Base-by-base conservation (phyloP, 306 rosid species). In the Cucurbita moschata region DNA sequence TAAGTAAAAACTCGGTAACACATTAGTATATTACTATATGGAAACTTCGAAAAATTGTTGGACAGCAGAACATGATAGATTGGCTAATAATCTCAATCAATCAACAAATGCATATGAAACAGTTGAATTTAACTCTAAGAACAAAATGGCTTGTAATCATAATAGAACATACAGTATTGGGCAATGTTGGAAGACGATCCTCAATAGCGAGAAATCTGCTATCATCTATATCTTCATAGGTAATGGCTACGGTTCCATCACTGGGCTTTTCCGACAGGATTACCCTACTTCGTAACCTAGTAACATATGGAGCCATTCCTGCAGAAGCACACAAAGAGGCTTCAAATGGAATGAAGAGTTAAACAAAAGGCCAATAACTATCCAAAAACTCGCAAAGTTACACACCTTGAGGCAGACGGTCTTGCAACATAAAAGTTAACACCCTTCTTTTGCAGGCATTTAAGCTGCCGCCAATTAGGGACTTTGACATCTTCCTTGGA, bases 241-340 rank as follows among this genome's bases (percentile, higher is more conserved):
- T 82, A 88, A 91, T 80, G 79, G 91, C 96, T 55, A 95, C 97
- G 13, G 93, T 91, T 75, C 99, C 96, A 84, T 94, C 97, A 62
- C 81, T 86, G 76, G 90, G 91, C 87, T 85, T 95, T 86, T 95
- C 96, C 63, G 89, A 82, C 89, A 95, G 77, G 72, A 88, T 88
- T 92, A 95, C 79, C 85, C 88, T 87, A 71, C 85, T 83, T 71
- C 83, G 85, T 46, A 71, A 35, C 87, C 75, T 85, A 0, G 85
- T 71, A 81, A 79, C 83, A 51, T 77, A 40, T 55, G 89, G 53
- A 76, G 82, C 81, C 60, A 35, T 87, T 81, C 96, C 96, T 89
- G 86, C 57, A 80, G 70, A 82, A 74, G 76, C 70, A 84, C 81
- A 67, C 53, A 67, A 61, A 50, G 38, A 49, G 12, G 49, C 18